Evolutionary conservation across 495 filamentous ascomycete genomes (phyloP), one percentile per base, ranked within the genome.

Genomic region (Neurospora pannonica): DNA sequence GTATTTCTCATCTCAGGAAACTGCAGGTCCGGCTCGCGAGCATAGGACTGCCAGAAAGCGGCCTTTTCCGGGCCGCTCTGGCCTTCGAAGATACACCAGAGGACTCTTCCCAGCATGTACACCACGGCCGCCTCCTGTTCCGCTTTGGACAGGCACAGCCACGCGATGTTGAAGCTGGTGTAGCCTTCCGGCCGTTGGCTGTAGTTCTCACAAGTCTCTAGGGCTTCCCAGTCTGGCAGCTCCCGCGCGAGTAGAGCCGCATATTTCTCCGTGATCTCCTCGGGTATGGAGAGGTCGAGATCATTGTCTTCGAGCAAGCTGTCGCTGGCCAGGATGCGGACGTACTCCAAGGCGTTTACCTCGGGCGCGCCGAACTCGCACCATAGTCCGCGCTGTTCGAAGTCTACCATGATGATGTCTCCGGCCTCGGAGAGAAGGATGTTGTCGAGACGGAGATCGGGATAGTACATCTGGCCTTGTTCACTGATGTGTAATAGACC

Each of bases 51-150:
- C 85, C 86, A 87, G 1, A 86, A 80, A 5, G 85, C 84, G 2
- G 81, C 81, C 62, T 77, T 80, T 74, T 87, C 82, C 11, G 85
- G 85, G 1, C 81, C 82, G 72, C 84, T 83, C 74, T 84, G 82
- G 5, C 84, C 84, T 75, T 88, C 86, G 71, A 86, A 88, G 17
- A 88, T 83, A 76, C 86, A 88, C 86, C 86, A 88, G 38, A 88
- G 77, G 8, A 86, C 77, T 4, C 84, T 79, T 2, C 84, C 86
- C 38, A 88, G 83, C 85, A 87, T 87, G 74, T 87, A 88, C 9
- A 87, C 86, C 72, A 84, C 82, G 28, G 82, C 83, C 0, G 85
- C 80, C 71, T 88, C 86, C 74, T 84, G 84, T 76, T 87, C 86
- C 11, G 54, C 43, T 15, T 79, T 75, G 37, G 80, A 81, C 19